Percentiles rank a stretch among this genome's conserved stretches.
Evolutionary conservation across 257 asterid genomes (phyloP).

Genomic region (Plantago ovata): DNA sequence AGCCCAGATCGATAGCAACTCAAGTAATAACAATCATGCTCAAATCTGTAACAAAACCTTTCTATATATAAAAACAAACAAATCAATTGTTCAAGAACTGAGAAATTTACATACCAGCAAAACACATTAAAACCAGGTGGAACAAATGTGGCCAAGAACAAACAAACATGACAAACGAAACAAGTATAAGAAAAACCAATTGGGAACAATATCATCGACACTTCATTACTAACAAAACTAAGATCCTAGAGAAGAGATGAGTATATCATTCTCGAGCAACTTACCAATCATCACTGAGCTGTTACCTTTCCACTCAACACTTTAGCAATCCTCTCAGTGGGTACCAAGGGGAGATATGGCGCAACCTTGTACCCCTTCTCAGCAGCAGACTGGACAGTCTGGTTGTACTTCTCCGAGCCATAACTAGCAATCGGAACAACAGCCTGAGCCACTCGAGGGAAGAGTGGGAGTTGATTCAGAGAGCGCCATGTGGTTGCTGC

Average conservation of each 20-base stretch:
- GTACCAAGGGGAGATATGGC: constrained; percentile 70
- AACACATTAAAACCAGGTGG: too few species aligned
- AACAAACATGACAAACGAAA: too few species aligned
- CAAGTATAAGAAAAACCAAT: too few species aligned
- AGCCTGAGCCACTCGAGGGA: constrained; percentile 67
- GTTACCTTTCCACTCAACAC: constrained; percentile 32
- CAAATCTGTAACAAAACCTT: too few species aligned
- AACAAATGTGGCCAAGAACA: too few species aligned
- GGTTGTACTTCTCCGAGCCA: constrained; percentile 66
- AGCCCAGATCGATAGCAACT: too few species aligned
- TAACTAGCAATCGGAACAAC: constrained; percentile 73
- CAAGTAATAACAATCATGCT: too few species aligned
- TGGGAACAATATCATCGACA: neutral
- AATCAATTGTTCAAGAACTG: too few species aligned
- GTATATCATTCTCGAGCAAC: neutral
- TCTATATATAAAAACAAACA: too few species aligned
- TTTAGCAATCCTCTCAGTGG: constrained; percentile 69
- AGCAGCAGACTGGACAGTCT: constrained; percentile 55
- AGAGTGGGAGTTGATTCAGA: constrained; percentile 62
- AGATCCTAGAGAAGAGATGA: neutral
- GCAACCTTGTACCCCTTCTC: constrained; percentile 77
- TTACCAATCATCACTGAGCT: constrained; percentile 20
- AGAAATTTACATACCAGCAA: too few species aligned
- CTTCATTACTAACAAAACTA: neutral
- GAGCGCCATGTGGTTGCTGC: constrained; percentile 67